These are phyloP conservation scores for Penicillium sp. DNA, from an alignment of 2,329 filamentous ascomycete species.

Conservation along the genomic window DNA sequence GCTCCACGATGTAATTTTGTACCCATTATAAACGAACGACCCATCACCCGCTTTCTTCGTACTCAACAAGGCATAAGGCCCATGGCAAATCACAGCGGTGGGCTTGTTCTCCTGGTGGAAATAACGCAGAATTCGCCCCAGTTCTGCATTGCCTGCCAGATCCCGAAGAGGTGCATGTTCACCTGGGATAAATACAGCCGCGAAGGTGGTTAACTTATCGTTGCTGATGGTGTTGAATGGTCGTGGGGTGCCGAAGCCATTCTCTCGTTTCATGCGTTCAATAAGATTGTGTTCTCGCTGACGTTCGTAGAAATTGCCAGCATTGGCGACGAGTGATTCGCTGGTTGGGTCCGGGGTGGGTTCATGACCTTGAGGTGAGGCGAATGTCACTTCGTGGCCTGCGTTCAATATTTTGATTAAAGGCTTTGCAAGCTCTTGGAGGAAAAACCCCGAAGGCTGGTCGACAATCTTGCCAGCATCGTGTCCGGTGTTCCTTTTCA, in stretches of 20 bases:
- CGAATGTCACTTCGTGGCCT: constrained; percentile 46
- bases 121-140: constrained; percentile 43
- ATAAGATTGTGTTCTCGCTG: constrained; percentile 42
- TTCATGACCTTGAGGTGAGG: constrained; percentile 45
- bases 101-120: constrained; percentile 45
- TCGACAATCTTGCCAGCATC: constrained; percentile 25
- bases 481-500: constrained; percentile 30
- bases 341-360: constrained; percentile 45
- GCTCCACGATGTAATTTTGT: constrained; percentile 47
- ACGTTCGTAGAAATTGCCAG: constrained; percentile 48
- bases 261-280: constrained; percentile 47
- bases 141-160: constrained; percentile 42
- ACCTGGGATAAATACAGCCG: constrained; percentile 47
- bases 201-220: constrained; percentile 40
- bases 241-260: constrained; percentile 41
- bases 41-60: constrained; percentile 38
- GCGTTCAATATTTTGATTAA: constrained; percentile 37
- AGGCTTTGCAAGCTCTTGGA: constrained; percentile 42
- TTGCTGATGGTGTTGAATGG: constrained; percentile 42
- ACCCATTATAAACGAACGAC: constrained; percentile 47
- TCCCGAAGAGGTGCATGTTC: constrained; percentile 47
- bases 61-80: constrained; percentile 46
- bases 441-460: constrained; percentile 38
- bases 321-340: constrained; percentile 43
- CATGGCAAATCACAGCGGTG: constrained; percentile 49